Base-by-base conservation (phyloP, 2,329 filamentous ascomycete species). In the Fusarium denticulatum region DNA sequence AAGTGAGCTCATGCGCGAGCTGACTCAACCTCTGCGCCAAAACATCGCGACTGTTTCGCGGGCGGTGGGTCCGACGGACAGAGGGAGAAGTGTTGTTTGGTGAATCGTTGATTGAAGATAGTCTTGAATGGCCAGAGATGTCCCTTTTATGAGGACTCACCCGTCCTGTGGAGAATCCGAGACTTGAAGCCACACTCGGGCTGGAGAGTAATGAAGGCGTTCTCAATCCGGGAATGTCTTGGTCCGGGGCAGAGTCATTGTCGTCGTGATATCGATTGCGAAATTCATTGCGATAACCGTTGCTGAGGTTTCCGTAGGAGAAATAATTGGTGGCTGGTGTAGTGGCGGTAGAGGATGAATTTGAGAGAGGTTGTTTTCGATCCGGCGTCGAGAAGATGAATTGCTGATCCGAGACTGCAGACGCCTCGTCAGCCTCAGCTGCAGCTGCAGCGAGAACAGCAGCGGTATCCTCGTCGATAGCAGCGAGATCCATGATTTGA, bases 11-110 rank as follows among this genome's bases (percentile, higher is more conserved):
- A 69, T 82, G 81, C 9, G 82, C 82, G 34, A 85, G 81, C 49
- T 82, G 79, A 60, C 79, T 82, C 39, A 85, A 75, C 24, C 83
- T 81, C 64, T 80, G 76, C 16, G 88, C 83, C 60, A 89, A 83
- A 30, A 85, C 83, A 69, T 87, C 72, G 36, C 77, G 77, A 50
- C 50, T 77, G 39, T 66, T 67, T 37, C 70, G 76, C 14, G 50
- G 26, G 24, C 69, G 66, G 24, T 63, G 55, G 39, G 57, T 66
- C 45, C 75, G 68, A 13, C 75, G 74, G 14, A 58, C 45, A 63
- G 75, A 75, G 28, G 78, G 76, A 28, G 79, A 77, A 5, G 77
- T 72, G 59, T 76, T 74, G 43, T 67, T 76, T 20, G 67, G 52
- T n/a, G 61, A 76, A 45, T 60, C 68, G 68, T 72, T 73, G 56